A percentile compares a stretch with the other conserved stretches of the same genome.
phyloP scores from a whole-genome alignment of 768 basidiomycete genomes.

The Russula olivacea region DNA sequence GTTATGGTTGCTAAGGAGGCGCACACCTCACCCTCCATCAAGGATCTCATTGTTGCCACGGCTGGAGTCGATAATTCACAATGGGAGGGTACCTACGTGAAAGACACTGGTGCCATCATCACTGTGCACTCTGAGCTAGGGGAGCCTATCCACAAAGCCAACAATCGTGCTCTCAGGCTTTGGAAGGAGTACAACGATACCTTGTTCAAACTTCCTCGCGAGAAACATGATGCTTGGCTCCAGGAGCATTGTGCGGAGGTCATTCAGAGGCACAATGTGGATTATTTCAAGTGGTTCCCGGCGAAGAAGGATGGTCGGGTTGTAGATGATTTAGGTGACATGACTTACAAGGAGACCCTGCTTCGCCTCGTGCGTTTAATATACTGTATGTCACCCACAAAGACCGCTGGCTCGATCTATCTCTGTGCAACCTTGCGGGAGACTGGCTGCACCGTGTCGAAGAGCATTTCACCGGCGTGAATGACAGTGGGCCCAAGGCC shows the following conservation, averaged over 20 bases:
- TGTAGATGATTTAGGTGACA: conserved; percentile 83
- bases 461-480: conserved; percentile 90
- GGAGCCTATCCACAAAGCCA: conserved; percentile 99
- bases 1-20: conserved; percentile 99
- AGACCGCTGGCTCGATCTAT: conserved; percentile 87
- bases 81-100: conserved; percentile 93
- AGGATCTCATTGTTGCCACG: conserved; percentile 93
- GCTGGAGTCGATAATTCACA: conserved; percentile 82
- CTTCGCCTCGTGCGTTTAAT: conserved; percentile 89
- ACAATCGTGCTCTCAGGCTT: conserved; percentile 91
- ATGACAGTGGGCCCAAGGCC: conserved; percentile 65
- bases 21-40: conserved; percentile 89
- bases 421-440: conserved; percentile 87
- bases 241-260: conserved; percentile 81
- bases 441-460: conserved; percentile 97
- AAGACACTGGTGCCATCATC: conserved; percentile 92
- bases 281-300: conserved; percentile 98
- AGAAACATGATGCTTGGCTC: conserved; percentile 90
- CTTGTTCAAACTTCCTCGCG: conserved; percentile 91
- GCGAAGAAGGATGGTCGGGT: conserved; percentile 89
- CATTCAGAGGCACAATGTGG: conserved; percentile 85
- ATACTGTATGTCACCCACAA: conserved; percentile 91
- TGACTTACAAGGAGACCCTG: conserved; percentile 98
- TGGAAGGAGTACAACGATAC: conserved; percentile 99
- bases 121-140: conserved; percentile 97